Base-by-base conservation (phyloP, 768 basidiomycete genomes). In the Chlorophyllum brunneum region DNA sequence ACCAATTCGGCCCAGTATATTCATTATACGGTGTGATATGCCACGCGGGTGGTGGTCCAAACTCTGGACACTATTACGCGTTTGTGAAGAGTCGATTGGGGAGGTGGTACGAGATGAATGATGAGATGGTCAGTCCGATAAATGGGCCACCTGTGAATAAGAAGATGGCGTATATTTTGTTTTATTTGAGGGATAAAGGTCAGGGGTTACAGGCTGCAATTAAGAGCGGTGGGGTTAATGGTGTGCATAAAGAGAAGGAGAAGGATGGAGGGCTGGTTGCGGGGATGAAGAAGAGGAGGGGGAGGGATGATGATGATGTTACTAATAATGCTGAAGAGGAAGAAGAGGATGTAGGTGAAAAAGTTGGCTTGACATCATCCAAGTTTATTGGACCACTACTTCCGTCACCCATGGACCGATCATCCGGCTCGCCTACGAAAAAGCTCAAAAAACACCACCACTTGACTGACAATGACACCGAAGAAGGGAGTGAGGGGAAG, bases 1-100 rank as follows among this genome's bases (percentile, higher is more conserved):
- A 79, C 1, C 78, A 85, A 65, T 81, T 78, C 59, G 86, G 86
- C 1, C 88, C 89, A 4, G 71, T 76, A 23, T 99, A 99, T 68
- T 82, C 85, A 1, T 70, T 99, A 2, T 97, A 93, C 65, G 95
- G 89, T 26, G 82, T 98, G 55, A 90, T 98, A 49, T 92, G 85
- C 58, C 97, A 99, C 65, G 90, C 89, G 9, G 97, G 97, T 47
- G 77, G 82, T 36, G 93, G 94, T 4, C 92, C 95, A 11, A 91
- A 97, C 63, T 95, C 90, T 1, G 97, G 97, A 3, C 97, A 99
- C 67, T 99, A 99, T 69, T 92, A 83, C 58, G 86, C 95, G 15
- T 85, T 82, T 60, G 83, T 97, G 61, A 90, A 85, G 65, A 76
- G 81, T 34, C 76, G 74, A 30, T 71, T 79, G 29, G 85, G 83